Base-by-base conservation (phyloP, 2,329 filamentous ascomycete genomes). In the Acrodontium crateriforme region DNA sequence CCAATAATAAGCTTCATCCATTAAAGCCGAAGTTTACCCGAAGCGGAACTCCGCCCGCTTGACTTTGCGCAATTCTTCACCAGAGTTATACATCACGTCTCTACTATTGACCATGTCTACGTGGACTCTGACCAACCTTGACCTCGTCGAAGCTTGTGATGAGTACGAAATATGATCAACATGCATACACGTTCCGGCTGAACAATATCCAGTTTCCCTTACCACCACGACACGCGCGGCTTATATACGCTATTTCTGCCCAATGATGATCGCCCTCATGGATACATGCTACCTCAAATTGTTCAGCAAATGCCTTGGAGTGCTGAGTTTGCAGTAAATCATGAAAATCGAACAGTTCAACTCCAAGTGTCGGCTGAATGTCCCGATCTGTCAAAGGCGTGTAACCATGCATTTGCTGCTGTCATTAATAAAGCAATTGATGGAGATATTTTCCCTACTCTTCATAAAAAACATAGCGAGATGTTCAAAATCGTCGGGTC, bases 391-490 rank as follows among this genome's bases (percentile, higher is more conserved):
- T 81, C 69, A 23, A 54, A 58, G 2, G 48, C 60, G 6, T 48
- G 72, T 15, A 59, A 58, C 4, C 54, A 59, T 21, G 73, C 82
- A 5, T 63, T 75, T 23, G 49, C 60, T 1, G 67, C 75, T 41
- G 78, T 83, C 63, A 72, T 75, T n/a, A 57, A 68, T 15, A 63
- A 67, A 3, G 33, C 33, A 16, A 30, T 41, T n/a, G 38, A 41
- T n/a, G 16, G 27, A 9, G 59, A 67, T 9, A 69, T 67, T 2
- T 94, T 94, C 47, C 59, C 68, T 15, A 62, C 89, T 1, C 64
- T 93, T 6, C 59, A 60, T 15, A 76, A 77, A 32, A 89, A 82
- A 80, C 69, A 82, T 23, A 60, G 79, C 45, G 83, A 92, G 53
- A 56, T 70, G 10, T 91, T 81, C 60, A 73, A 80, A 0, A 69